A percentile compares a stretch with the other conserved stretches of the same genome.
These are phyloP conservation scores for Lecanosticta acicola DNA, from an alignment of 2,329 filamentous ascomycete species.

Conservation along the genomic window DNA sequence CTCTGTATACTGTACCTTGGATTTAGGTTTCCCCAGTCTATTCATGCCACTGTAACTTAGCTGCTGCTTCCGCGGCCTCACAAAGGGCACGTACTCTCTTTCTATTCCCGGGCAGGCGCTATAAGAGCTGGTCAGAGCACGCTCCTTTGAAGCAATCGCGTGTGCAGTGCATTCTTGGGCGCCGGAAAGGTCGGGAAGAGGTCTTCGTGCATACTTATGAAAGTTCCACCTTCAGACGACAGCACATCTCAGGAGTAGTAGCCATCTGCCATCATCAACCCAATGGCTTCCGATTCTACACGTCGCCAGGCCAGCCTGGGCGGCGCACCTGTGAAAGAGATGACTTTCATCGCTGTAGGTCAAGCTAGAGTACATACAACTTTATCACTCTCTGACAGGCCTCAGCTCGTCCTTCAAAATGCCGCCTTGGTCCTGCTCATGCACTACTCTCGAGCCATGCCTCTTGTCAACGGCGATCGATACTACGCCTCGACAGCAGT, in stretches of 20 bases:
- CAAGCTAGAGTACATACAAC: neutral
- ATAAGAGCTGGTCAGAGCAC: slow-evolving; percentile 3
- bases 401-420: slow-evolving; percentile 72
- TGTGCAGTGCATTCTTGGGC: neutral
- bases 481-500: slow-evolving; percentile 94
- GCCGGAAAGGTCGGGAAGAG: neutral
- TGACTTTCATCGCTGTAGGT: slow-evolving; percentile 57
- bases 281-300: slow-evolving; percentile 14
- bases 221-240: neutral
- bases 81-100: neutral
- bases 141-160: slow-evolving; percentile 1
- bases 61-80: neutral
- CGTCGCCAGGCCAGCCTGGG: slow-evolving; percentile 29
- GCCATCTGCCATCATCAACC: neutral
- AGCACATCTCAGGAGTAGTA: neutral
- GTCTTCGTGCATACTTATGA: neutral
- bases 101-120: neutral
- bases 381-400: neutral
- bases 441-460: slow-evolving; percentile 94
- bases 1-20: neutral
- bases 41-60: neutral
- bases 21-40: neutral
- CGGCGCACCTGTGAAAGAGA: slow-evolving; percentile 62
- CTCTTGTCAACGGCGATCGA: slow-evolving; percentile 71
- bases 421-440: slow-evolving; percentile 75